Conservation (phyloP, 441 rosid genomes). For the Cnidoscolus chayamansa region DNA sequence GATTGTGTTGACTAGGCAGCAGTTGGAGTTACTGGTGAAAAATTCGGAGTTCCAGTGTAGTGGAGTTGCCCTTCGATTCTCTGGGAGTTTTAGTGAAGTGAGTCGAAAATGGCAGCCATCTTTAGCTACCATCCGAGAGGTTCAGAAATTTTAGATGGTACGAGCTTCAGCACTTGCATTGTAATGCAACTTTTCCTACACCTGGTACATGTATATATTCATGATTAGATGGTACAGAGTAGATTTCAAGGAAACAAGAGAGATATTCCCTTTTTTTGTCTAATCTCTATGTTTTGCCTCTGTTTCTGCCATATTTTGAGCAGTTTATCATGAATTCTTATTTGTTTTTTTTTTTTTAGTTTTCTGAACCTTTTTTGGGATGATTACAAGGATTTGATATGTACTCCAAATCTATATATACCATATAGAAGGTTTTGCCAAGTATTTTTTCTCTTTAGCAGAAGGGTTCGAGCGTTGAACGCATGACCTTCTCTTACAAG, state of each 20-base stretch:
- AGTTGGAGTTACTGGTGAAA: conserved; percentile 32
- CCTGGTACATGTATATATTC: background rate
- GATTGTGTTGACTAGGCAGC: conserved; percentile 39
- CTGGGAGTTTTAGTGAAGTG: conserved; percentile 13
- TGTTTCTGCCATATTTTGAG: conserved; percentile 1
- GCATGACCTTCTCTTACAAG: no score
- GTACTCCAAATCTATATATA: background rate
- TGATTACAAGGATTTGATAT: background rate
- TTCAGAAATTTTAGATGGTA: conserved; percentile 22
- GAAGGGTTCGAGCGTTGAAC: no score
- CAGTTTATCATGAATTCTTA: background rate
- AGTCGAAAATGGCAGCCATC: conserved; percentile 45
- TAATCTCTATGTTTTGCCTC: background rate
- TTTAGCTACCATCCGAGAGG: conserved; percentile 36
- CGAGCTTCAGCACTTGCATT: background rate
- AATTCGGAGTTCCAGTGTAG: conserved; percentile 24
- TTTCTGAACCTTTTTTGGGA: background rate
- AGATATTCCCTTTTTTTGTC: conserved; percentile 8
- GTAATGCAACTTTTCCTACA: background rate
- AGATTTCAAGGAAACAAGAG: conserved; percentile 16
- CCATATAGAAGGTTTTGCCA: no score
- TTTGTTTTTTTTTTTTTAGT: no score
- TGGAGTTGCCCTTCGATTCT: conserved; percentile 21
- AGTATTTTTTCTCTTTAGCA: no score
- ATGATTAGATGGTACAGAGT: conserved; percentile 1